phyloP scores from a whole-genome alignment of 2,329 filamentous ascomycete genomes.

The Verticillium nubilum region DNA sequence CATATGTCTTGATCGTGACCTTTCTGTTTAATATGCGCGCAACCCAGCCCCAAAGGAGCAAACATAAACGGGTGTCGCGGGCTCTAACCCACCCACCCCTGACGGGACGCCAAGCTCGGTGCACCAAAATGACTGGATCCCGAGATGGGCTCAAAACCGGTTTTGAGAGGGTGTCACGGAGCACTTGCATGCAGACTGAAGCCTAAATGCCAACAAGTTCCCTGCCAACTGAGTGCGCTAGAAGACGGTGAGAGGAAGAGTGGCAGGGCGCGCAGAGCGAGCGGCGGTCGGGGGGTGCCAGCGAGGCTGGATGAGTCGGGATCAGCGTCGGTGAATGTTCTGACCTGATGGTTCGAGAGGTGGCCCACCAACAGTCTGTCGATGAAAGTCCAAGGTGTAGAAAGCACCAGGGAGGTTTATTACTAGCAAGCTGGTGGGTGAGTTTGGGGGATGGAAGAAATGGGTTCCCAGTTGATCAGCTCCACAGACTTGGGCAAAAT shows the following conservation, averaged over 20 bases:
- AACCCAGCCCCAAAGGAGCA: background rate
- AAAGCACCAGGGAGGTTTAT: background rate
- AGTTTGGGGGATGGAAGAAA: background rate
- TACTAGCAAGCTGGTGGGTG: background rate
- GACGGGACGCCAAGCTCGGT: conserved; percentile 9
- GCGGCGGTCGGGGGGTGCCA: background rate
- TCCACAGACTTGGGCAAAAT: too few species aligned
- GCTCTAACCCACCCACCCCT: background rate
- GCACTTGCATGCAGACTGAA: conserved; percentile 10
- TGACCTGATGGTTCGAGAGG: background rate
- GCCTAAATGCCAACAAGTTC: conserved; percentile 8
- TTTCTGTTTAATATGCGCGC: background rate
- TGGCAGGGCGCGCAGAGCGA: background rate
- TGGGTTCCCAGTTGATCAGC: background rate
- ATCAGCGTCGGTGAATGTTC: background rate
- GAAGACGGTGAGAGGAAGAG: conserved; percentile 8
- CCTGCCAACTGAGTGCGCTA: conserved; percentile 4
- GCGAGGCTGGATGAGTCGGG: background rate
- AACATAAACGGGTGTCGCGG: background rate
- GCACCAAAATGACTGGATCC: conserved; percentile 6
- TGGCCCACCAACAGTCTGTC: too few species aligned
- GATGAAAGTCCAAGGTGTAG: background rate
- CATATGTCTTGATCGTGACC: background rate
- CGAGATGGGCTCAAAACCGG: conserved; percentile 8
- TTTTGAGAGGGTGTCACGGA: conserved; percentile 10